Percentiles rank a stretch among this genome's conserved stretches.
These are phyloP conservation scores for Psidium guajava DNA, from an alignment of 345 rosid species.

Conservation along the genomic window DNA sequence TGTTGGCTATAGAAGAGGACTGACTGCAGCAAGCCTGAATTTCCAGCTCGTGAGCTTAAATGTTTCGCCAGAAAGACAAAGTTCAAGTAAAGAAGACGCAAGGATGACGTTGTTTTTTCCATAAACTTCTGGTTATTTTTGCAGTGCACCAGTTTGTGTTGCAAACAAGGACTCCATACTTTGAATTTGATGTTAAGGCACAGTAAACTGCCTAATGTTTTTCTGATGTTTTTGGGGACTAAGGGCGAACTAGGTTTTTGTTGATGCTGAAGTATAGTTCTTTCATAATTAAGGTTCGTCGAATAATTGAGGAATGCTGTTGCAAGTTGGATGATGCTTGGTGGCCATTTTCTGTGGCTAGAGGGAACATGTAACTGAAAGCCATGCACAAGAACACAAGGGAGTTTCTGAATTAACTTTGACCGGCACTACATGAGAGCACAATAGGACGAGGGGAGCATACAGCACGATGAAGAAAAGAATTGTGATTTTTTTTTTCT, in stretches of 20 bases:
- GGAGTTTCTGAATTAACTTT: background rate
- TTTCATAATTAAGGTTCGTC: background rate
- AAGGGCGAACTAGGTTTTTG: background rate
- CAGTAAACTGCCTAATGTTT: background rate
- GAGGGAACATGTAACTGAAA: background rate
- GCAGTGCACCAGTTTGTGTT: background rate
- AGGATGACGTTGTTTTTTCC: background rate
- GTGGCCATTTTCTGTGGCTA: background rate
- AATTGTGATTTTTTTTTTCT: background rate
- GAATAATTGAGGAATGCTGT: background rate
- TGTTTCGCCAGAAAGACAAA: background rate
- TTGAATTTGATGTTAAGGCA: background rate
- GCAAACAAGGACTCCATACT: background rate
- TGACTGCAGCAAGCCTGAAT: background rate
- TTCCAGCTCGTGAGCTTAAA: background rate
- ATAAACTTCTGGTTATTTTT: background rate
- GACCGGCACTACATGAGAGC: background rate
- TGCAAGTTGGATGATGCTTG: background rate
- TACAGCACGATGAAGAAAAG: background rate
- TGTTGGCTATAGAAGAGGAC: background rate
- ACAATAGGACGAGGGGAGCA: background rate
- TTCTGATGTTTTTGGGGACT: background rate
- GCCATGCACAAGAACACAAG: background rate
- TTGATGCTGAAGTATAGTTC: background rate
- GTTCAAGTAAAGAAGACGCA: background rate